phyloP scores from a whole-genome alignment of 2,329 filamentous ascomycete genomes.

The Nigrospora oryzae region DNA sequence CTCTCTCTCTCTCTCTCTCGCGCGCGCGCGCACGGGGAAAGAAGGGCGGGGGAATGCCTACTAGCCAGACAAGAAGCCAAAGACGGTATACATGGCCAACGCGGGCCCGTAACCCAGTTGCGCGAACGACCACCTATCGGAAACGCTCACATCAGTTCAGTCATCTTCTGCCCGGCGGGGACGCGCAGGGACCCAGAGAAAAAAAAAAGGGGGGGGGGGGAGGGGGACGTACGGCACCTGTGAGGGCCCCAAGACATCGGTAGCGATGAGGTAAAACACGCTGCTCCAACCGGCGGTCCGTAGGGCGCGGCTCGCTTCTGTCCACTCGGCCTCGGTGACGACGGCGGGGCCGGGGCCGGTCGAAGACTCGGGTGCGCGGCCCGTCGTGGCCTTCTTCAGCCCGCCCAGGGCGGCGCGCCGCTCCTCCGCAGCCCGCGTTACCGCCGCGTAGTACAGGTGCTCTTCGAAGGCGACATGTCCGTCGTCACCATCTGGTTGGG shows the following conservation, averaged over 20 bases:
- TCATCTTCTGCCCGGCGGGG: background rate
- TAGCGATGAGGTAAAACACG: constrained; percentile 40
- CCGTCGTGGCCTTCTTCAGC: background rate
- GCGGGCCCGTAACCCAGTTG: constrained; percentile 33
- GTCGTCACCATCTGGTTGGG: background rate
- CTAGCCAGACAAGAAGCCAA: constrained; percentile 29
- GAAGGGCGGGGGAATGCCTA: background rate
- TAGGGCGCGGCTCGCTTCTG: constrained; percentile 33
- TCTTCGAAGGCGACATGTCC: constrained; percentile 9
- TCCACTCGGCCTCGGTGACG: constrained; percentile 34
- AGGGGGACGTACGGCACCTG: constrained; percentile 21
- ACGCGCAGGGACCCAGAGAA: too few species aligned
- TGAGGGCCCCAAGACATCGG: constrained; percentile 36
- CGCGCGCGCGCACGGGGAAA: too few species aligned
- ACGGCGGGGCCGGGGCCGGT: background rate
- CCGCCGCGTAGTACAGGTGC: constrained; percentile 12
- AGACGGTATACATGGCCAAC: constrained; percentile 34
- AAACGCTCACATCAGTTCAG: background rate
- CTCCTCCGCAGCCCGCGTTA: constrained; percentile 12
- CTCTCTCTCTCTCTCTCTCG: too few species aligned
- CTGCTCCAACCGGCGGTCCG: constrained; percentile 36
- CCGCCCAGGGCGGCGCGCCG: constrained; percentile 4
- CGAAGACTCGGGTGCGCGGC: background rate
- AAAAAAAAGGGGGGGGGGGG: background rate
- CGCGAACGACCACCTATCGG: constrained; percentile 6